Evolutionary conservation across 129 eudicot genomes (phyloP), one percentile per base, ranked within the genome.

Genomic region (Artemisia tridentata): DNA sequence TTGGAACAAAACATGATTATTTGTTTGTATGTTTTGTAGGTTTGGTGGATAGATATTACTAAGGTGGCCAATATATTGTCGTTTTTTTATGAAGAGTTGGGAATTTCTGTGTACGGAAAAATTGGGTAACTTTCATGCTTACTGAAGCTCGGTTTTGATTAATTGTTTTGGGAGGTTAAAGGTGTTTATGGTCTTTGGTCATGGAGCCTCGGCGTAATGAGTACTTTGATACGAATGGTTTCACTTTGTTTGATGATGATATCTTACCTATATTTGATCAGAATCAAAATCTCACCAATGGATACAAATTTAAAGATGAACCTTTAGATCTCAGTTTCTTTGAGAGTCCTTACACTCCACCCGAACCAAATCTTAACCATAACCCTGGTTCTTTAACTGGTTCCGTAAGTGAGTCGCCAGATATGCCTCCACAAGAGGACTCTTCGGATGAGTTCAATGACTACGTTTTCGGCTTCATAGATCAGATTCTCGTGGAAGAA

Each of bases 401-500:
- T 53, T 67, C 74, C 19, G 67, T 69, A 12, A 51, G 62, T 70
- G 75, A 75, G 14, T 81, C 90, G 11, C 68, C 83, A 3, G 61
- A 54, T 38, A 47, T 65, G 63, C 78, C 82, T 69, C 75, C 82
- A 3, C 86, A 80, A 27, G 72, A 67, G 18, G 84, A 82, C 58
- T 91, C 96, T 20, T 89, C 92, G 0, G 97, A 91, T 64, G 96
- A 88, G 15, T 80, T 80, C 73, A 78, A 78, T 57, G 97, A 91
- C 57, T 78, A 78, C 38, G 86, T 89, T 69, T 73, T 88, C 9
- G 78, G 84, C 72, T 91, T 69, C 72, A 85, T 91, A 25, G 80
- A 82, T 65, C 92, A 84, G 71, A 84, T 91, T 61, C 84, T 91
- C 18, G 67, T 91, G 73, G 97, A 88, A 84, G 97, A 91, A 79